These are phyloP conservation scores for Pyrus hybrid DNA, from an alignment of 331 rosid genomes.

Conservation along the genomic window DNA sequence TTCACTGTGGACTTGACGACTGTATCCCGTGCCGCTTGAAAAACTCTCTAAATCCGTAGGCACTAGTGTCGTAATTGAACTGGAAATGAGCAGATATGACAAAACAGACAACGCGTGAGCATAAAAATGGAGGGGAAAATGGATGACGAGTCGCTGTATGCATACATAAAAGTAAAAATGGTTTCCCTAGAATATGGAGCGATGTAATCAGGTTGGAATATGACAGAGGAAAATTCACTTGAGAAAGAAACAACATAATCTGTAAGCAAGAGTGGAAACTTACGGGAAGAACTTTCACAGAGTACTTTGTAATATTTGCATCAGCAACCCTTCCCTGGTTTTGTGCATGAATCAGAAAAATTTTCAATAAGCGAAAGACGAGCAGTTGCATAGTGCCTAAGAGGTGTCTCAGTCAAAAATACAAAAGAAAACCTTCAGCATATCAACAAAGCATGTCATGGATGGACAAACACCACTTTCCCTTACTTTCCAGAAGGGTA, in stretches of 20 bases:
- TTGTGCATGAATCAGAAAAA: constrained; percentile 39
- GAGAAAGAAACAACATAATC: not conserved
- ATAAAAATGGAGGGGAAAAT: not conserved
- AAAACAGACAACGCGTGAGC: not conserved
- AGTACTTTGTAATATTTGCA: constrained; percentile 66
- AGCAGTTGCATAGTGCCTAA: not conserved
- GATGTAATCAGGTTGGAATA: not conserved
- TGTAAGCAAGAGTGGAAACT: constrained; percentile 28
- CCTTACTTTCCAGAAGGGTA: not conserved
- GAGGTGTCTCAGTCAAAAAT: not conserved
- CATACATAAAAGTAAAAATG: not conserved
- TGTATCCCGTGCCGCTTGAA: constrained; percentile 65
- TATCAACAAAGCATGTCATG: not conserved
- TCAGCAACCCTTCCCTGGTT: constrained; percentile 67
- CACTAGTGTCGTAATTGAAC: constrained; percentile 70
- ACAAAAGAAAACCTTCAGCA: not conserved
- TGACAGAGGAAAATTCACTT: not conserved
- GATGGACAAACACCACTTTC: not conserved
- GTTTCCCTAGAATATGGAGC: not conserved
- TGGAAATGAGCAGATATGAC: constrained; percentile 31
- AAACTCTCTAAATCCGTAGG: constrained; percentile 90
- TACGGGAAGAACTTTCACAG: constrained; percentile 87
- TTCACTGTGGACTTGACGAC: constrained; percentile 36
- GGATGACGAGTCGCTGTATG: not conserved
- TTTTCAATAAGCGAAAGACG: not conserved